These are phyloP conservation scores for Pseudogymnoascus sp. DNA, from an alignment of 2,329 filamentous ascomycete species.

Conservation along the genomic window DNA sequence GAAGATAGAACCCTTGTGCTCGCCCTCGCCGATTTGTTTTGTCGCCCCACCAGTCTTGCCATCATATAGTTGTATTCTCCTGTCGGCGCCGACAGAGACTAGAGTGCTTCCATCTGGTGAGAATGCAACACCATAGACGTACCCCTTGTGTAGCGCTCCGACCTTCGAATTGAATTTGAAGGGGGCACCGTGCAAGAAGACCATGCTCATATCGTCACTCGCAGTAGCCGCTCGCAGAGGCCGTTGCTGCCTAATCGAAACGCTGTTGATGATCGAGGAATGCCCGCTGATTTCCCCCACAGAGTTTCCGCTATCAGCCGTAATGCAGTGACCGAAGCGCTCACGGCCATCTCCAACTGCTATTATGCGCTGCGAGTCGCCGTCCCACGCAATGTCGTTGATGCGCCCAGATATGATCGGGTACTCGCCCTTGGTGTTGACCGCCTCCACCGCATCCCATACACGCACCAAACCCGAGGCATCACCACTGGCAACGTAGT, in stretches of 20 bases:
- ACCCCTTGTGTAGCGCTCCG: slow-evolving; percentile 72
- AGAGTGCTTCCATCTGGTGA: slow-evolving; percentile 76
- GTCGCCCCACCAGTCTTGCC: slow-evolving; percentile 87
- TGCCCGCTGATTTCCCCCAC: slow-evolving; percentile 93
- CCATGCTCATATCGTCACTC: slow-evolving; percentile 79
- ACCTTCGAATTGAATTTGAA: slow-evolving; percentile 93
- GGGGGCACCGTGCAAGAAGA: slow-evolving; percentile 87
- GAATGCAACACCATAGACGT: slow-evolving; percentile 80
- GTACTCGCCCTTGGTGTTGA: slow-evolving; percentile 84
- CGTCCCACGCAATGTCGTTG: slow-evolving; percentile 96
- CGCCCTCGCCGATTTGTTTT: slow-evolving; percentile 68
- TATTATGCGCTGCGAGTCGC: slow-evolving; percentile 91
- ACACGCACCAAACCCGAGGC: slow-evolving; percentile 75
- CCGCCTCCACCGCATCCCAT: slow-evolving; percentile 83
- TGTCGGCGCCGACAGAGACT: slow-evolving; percentile 87
- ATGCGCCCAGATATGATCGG: slow-evolving; percentile 89
- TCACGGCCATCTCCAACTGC: slow-evolving; percentile 93
- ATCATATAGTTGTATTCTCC: slow-evolving; percentile 87
- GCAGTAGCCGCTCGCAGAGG: slow-evolving; percentile 88
- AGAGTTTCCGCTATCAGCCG: slow-evolving; percentile 88
- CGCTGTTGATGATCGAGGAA: slow-evolving; percentile 81
- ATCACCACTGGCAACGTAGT: slow-evolving; percentile 91
- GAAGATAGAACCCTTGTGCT: slow-evolving; percentile 89
- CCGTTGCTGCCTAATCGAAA: slow-evolving; percentile 80
- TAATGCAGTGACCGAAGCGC: slow-evolving; percentile 88